Evolutionary conservation across 2,329 filamentous ascomycete genomes (phyloP).

Genomic region (Xylaria sp.): DNA sequence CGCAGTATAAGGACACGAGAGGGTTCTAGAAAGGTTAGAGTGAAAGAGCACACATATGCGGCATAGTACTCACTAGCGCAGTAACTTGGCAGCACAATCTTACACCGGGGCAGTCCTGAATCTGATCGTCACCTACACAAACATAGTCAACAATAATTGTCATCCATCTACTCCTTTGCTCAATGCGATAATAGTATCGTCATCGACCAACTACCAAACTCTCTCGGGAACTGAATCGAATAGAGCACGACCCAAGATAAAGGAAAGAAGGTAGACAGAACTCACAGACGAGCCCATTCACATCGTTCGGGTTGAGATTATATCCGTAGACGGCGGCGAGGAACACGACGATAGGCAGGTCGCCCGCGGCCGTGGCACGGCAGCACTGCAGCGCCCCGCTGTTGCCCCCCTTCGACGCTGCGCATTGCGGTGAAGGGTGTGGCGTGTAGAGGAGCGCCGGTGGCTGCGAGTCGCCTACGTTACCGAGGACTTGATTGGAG

Average conservation of each 20-base stretch:
- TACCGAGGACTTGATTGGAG: slow-evolving; percentile 35
- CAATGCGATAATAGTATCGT: not conserved
- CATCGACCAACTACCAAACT: not conserved
- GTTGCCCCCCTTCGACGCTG: slow-evolving; percentile 45
- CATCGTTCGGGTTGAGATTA: slow-evolving; percentile 45
- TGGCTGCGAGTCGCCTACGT: slow-evolving; percentile 41
- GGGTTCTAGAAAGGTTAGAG: slow-evolving; percentile 41
- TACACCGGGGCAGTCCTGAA: slow-evolving; percentile 44
- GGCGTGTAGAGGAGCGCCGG: slow-evolving; percentile 43
- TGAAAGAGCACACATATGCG: not conserved
- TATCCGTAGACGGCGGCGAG: slow-evolving; percentile 47
- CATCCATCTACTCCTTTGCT: not conserved
- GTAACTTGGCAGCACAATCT: slow-evolving; percentile 49
- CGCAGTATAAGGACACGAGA: slow-evolving; percentile 46
- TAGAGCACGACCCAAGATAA: not conserved
- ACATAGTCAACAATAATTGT: slow-evolving; percentile 8
- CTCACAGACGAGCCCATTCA: slow-evolving; percentile 48
- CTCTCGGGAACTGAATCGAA: not conserved
- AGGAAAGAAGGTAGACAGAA: not conserved
- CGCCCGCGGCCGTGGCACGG: slow-evolving; percentile 43
- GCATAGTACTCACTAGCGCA: slow-evolving; percentile 43
- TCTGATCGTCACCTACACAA: slow-evolving; percentile 40
- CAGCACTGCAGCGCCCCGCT: slow-evolving; percentile 47
- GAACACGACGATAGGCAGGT: slow-evolving; percentile 45
- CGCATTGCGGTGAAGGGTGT: slow-evolving; percentile 45